Evolutionary conservation across 2,329 filamentous ascomycete genomes (phyloP).

Genomic region (Penicillium sp.): DNA sequence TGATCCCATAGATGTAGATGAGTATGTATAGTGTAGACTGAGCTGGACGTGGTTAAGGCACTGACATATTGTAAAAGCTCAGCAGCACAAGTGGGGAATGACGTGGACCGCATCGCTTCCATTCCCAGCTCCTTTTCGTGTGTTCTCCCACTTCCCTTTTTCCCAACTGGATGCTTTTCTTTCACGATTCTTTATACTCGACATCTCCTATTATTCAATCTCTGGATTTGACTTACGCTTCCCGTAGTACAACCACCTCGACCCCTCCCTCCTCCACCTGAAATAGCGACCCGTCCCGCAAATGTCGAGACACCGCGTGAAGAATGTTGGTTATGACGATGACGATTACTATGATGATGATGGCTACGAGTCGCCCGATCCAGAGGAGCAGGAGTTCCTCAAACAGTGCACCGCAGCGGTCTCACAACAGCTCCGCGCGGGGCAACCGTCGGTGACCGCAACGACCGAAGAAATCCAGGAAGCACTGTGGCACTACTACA

Average conservation of each 20-base stretch:
- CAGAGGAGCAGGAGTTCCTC: constrained; percentile 54
- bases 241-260: background rate
- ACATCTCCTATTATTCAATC: background rate
- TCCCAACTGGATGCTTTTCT: background rate
- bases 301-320: constrained; percentile 47
- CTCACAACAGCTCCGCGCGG: constrained; percentile 58
- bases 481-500: constrained; percentile 92
- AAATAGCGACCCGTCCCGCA: constrained; percentile 2
- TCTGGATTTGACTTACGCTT: background rate
- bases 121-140: background rate
- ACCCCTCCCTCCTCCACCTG: constrained; percentile 5
- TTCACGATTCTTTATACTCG: background rate
- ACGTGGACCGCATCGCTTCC: constrained; percentile 24
- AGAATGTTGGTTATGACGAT: constrained; percentile 42
- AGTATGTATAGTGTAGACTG: background rate
- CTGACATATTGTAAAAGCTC: background rate
- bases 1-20: background rate
- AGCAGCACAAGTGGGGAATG: constrained; percentile 26
- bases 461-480: constrained; percentile 75
- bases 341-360: constrained; percentile 40
- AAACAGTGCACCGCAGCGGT: constrained; percentile 63
- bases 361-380: constrained; percentile 40
- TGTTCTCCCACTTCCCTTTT: background rate
- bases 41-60: background rate
- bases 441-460: constrained; percentile 56